Conservation (phyloP, 441 rosid genomes). For the Brassica balearica region DNA sequence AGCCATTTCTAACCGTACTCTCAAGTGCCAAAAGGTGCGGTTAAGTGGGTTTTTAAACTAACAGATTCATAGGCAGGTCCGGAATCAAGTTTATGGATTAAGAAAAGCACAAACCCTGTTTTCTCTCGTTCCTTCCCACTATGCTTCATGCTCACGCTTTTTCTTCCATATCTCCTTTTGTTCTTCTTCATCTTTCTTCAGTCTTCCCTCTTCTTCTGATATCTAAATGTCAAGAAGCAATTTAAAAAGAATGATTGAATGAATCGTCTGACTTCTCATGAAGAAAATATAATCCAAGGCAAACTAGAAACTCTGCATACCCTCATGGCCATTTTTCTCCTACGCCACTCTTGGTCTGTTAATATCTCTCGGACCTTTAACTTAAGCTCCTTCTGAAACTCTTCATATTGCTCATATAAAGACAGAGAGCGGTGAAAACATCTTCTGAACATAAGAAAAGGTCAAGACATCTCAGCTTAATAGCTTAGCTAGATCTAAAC, state of each 20-base stretch:
- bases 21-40: background rate
- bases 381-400: constrained; percentile 79
- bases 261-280: constrained; percentile 2
- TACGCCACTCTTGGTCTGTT: constrained; percentile 96
- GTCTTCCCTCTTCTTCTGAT: constrained; percentile 95
- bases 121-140: constrained; percentile 99
- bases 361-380: constrained; percentile 87
- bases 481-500: constrained; percentile 8
- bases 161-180: constrained; percentile 94
- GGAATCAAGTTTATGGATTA: background rate
- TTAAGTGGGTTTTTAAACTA: constrained; percentile 6
- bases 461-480: background rate
- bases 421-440: background rate
- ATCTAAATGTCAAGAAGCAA: constrained; percentile 54
- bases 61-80: background rate
- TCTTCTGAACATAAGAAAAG: background rate
- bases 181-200: constrained; percentile 96
- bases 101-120: constrained; percentile 61
- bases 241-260: constrained; percentile 14
- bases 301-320: constrained; percentile 51
- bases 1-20: background rate
- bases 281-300: constrained; percentile 13
- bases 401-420: constrained; percentile 69
- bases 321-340: constrained; percentile 98
- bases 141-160: constrained; percentile 95